Evolutionary conservation across 257 asterid species (phyloP), one percentile per base, ranked within the genome.

Genomic region (Nicotiana tabacum): DNA sequence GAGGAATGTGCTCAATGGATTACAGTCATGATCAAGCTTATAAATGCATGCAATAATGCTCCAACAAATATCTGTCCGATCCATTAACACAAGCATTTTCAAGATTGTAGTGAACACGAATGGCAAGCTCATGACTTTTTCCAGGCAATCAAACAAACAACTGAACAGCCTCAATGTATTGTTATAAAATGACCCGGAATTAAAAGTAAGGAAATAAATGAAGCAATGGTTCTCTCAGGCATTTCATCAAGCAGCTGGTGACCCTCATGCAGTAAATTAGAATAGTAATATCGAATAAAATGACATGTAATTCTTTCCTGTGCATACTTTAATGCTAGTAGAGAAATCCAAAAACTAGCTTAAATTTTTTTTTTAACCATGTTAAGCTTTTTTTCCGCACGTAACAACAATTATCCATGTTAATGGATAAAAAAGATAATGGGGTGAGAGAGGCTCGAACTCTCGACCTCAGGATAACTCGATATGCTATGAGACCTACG

Each of bases 401-500:
- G 37, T 33, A 33, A 2, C 37, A 33, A 33, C 37, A 33, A 4
- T 33, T 33, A 33, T 33, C 37, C 5, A 4, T 1, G 43, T 37
- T 37, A 39, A 7, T 24, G 27, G 10, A 39, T 1, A 39, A 39
- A 21, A 1, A 39, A 6, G 0, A 1, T 0, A 27, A 3, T 78
- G 56, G 74, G 69, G 72, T 79, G 82, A 61, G 58, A 78, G 66
- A 77, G 66, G 81, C 66, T 77, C 81, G 51, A 77, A 77, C 66
- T 77, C 81, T 77, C 81, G 81, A 77, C 66, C 81, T 77, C 81
- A 77, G 66, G 81, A 77, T 77, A 0, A 16, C 66, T 77, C 66
- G n/a, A n/a, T n/a, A n/a, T 87, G 95, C 94, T 95, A 93, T 92
- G 96, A 95, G 98, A 93, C 98, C 98, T 95, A 93, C 98, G 96